phyloP scores from a whole-genome alignment of 2,329 filamentous ascomycete genomes.

The Colletotrichum scovillei region DNA sequence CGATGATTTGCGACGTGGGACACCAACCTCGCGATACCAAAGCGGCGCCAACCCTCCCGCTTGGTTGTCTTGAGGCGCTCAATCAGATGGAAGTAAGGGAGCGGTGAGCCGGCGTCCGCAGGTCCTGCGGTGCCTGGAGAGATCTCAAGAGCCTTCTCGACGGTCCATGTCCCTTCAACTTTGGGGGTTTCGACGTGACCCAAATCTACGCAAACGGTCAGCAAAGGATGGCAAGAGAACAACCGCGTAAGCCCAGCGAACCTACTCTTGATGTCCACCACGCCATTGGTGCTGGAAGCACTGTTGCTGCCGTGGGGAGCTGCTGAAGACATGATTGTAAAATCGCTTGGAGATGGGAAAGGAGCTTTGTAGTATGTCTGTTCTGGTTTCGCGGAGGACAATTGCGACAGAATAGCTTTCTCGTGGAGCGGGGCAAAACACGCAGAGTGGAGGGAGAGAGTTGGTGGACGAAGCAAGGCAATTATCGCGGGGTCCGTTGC shows the following conservation, averaged over 20 bases:
- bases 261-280: conserved; percentile 33
- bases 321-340: conserved; percentile 11
- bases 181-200: conserved; percentile 39
- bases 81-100: conserved; percentile 95
- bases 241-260: neutral
- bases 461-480: neutral
- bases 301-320: conserved; percentile 15
- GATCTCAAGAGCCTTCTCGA: conserved; percentile 37
- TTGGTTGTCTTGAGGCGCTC: conserved; percentile 96
- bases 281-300: conserved; percentile 7
- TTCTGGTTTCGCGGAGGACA: neutral
- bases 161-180: conserved; percentile 40
- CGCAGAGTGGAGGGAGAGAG: neutral
- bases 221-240: neutral
- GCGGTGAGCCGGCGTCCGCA: conserved; percentile 75
- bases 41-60: conserved; percentile 94
- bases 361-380: no score
- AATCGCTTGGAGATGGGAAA: neutral
- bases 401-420: neutral
- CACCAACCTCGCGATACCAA: conserved; percentile 73
- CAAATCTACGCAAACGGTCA: conserved; percentile 35
- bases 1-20: neutral
- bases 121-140: conserved; percentile 52
- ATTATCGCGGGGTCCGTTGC: conserved; percentile 13
- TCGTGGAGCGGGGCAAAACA: neutral